Evolutionary conservation across 2,329 filamentous ascomycete species (phyloP).

Genomic region (Gaeumannomyces tritici): DNA sequence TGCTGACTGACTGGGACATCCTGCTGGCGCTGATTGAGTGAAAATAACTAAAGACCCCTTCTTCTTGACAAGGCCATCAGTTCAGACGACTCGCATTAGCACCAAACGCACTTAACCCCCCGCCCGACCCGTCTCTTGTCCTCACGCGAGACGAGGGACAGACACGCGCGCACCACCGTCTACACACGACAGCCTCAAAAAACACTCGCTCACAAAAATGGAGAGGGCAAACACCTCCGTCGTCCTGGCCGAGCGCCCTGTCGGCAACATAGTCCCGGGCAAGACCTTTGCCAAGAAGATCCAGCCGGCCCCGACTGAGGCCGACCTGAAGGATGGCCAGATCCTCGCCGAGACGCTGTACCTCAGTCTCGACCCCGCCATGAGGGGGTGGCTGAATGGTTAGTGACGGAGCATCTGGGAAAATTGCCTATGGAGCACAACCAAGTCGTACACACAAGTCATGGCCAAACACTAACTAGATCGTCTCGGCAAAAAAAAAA

Average conservation of each 20-base stretch:
- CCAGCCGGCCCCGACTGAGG: constrained; percentile 37
- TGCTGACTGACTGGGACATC: background rate
- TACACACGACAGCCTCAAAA: background rate
- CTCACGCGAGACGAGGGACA: background rate
- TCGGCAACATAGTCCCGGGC: constrained; percentile 49
- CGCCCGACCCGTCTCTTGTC: too few species aligned
- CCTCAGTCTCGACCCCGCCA: constrained; percentile 51
- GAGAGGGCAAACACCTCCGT: constrained; percentile 24
- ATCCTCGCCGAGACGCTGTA: constrained; percentile 41
- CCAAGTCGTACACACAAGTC: too few species aligned
- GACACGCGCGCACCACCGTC: background rate
- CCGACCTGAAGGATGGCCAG: constrained; percentile 39
- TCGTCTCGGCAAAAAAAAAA: too few species aligned
- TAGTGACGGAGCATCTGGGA: background rate
- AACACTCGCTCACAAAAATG: background rate
- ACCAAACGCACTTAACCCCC: too few species aligned
- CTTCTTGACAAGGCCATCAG: too few species aligned
- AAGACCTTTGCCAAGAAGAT: constrained; percentile 51
- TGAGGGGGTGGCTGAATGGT: constrained; percentile 51
- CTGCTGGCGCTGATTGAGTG: background rate
- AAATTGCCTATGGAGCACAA: too few species aligned
- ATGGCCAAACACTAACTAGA: background rate
- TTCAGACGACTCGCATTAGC: too few species aligned
- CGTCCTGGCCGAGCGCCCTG: constrained; percentile 55
- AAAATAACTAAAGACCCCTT: too few species aligned